A percentile compares a stretch with the other conserved stretches of the same genome.
phyloP scores from a whole-genome alignment of 805 yeast genomes.

The Candida nemodendra region DNA sequence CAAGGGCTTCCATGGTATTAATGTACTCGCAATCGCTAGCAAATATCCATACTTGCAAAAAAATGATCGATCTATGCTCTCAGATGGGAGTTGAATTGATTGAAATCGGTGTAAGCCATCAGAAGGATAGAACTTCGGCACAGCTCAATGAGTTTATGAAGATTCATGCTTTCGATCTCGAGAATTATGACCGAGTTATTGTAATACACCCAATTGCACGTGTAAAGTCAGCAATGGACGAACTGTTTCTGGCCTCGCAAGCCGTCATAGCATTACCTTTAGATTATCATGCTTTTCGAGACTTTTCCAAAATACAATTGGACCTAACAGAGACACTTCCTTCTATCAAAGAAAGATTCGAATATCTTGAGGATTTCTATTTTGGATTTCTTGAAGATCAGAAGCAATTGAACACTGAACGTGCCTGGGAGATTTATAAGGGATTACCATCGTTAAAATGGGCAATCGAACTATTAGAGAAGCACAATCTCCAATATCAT shows the following conservation, averaged over 20 bases:
- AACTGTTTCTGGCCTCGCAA: slow-evolving; percentile 49
- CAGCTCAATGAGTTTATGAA: slow-evolving; percentile 59
- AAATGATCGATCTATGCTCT: slow-evolving; percentile 7
- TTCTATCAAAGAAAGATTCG: slow-evolving; percentile 20
- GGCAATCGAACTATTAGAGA: slow-evolving; percentile 15
- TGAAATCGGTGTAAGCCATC: slow-evolving; percentile 24
- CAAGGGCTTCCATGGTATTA: slow-evolving; percentile 48
- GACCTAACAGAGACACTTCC: slow-evolving; percentile 14
- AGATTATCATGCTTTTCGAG: slow-evolving; percentile 37
- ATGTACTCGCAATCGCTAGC: slow-evolving; percentile 31
- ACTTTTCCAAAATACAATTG: slow-evolving; percentile 20
- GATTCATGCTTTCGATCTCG: slow-evolving; percentile 48
- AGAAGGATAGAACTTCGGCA: slow-evolving; percentile 25
- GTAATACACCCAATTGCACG: slow-evolving; percentile 59
- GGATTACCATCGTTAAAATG: slow-evolving; percentile 36
- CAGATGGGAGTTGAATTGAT: slow-evolving; percentile 29
- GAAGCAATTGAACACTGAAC: slow-evolving; percentile 7
- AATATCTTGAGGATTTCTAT: slow-evolving; percentile 19
- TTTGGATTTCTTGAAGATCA: slow-evolving; percentile 15
- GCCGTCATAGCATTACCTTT: slow-evolving; percentile 46
- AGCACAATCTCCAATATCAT: slow-evolving; percentile 12
- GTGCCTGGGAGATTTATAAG: slow-evolving; percentile 31
- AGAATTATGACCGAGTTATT: slow-evolving; percentile 50
- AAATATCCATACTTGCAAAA: slow-evolving; percentile 3
- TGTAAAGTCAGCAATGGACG: slow-evolving; percentile 44